phyloP scores from a whole-genome alignment of 192 early-diverging fungal genomes.

The Backusella macrospora region DNA sequence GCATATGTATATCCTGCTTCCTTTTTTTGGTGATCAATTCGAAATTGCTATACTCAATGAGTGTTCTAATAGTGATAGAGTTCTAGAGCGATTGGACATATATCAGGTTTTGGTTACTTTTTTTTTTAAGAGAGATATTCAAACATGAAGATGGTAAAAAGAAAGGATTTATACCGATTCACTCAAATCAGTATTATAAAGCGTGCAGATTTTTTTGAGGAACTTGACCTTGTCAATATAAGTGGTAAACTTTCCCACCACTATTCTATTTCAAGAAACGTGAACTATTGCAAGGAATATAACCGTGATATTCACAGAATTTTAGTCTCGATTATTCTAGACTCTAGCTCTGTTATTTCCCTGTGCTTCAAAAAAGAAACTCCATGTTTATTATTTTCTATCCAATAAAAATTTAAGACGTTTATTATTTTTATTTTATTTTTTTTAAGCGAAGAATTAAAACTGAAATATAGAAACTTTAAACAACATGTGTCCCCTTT shows the following conservation, averaged over 20 bases:
- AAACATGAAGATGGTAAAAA: background rate
- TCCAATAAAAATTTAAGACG: too few species aligned
- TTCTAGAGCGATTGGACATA: too few species aligned
- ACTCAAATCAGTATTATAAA: slow-evolving; percentile 2
- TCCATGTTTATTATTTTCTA: too few species aligned
- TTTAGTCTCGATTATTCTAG: background rate
- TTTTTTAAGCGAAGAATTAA: too few species aligned
- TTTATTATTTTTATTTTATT: too few species aligned
- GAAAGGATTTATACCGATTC: slow-evolving; percentile 15
- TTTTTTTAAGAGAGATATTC: background rate
- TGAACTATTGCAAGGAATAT: slow-evolving; percentile 22
- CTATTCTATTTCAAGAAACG: slow-evolving; percentile 15
- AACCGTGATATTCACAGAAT: slow-evolving; percentile 23
- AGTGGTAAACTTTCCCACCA: slow-evolving; percentile 22
- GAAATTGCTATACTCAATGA: background rate
- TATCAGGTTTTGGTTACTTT: too few species aligned
- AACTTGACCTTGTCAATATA: slow-evolving; percentile 14
- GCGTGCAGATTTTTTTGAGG: slow-evolving; percentile 28
- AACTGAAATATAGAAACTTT: too few species aligned
- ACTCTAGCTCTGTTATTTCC: background rate
- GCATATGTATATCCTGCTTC: slow-evolving; percentile 31
- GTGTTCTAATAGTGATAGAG: background rate
- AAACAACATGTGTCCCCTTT: too few species aligned
- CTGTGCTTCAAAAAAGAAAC: background rate
- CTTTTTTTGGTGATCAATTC: slow-evolving; percentile 36